These are phyloP conservation scores for Ophiosphaerella narmari DNA, from an alignment of 2,329 filamentous ascomycete genomes.

Conservation along the genomic window DNA sequence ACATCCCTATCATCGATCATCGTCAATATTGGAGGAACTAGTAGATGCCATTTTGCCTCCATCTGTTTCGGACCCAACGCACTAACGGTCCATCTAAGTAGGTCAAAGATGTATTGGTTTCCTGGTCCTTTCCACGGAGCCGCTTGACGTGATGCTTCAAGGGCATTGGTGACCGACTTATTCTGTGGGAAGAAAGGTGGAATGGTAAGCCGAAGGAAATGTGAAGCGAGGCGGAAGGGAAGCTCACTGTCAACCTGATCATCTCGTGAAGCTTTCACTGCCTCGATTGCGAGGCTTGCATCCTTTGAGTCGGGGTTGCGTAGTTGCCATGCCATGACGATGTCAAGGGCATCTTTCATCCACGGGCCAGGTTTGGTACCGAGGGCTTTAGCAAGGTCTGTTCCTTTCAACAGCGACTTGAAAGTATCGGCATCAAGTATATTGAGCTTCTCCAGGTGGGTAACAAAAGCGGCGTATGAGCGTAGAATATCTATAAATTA, in stretches of 20 bases:
- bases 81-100: slow-evolving; percentile 66
- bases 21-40: slow-evolving; percentile 71
- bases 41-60: slow-evolving; percentile 66
- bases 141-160: slow-evolving; percentile 61
- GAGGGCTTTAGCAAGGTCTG: slow-evolving; percentile 70
- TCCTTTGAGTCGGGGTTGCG: slow-evolving; percentile 72
- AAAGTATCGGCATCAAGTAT: slow-evolving; percentile 56
- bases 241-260: slow-evolving; percentile 59
- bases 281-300: slow-evolving; percentile 51
- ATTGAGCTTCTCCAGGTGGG: slow-evolving; percentile 55
- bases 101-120: slow-evolving; percentile 56
- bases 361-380: slow-evolving; percentile 74
- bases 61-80: slow-evolving; percentile 57
- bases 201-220: slow-evolving; percentile 66
- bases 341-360: slow-evolving; percentile 78
- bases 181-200: slow-evolving; percentile 65
- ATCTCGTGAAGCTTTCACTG: slow-evolving; percentile 47
- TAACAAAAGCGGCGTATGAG: slow-evolving; percentile 60
- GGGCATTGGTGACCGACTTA: slow-evolving; percentile 48
- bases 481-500: slow-evolving; percentile 49
- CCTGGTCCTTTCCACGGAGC: slow-evolving; percentile 62
- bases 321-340: slow-evolving; percentile 87
- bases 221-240: slow-evolving; percentile 53
- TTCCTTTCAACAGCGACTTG: slow-evolving; percentile 70
- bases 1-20: slow-evolving; percentile 68